phyloP scores from a whole-genome alignment of 805 yeast species.

The Saccharomyces jurei region DNA sequence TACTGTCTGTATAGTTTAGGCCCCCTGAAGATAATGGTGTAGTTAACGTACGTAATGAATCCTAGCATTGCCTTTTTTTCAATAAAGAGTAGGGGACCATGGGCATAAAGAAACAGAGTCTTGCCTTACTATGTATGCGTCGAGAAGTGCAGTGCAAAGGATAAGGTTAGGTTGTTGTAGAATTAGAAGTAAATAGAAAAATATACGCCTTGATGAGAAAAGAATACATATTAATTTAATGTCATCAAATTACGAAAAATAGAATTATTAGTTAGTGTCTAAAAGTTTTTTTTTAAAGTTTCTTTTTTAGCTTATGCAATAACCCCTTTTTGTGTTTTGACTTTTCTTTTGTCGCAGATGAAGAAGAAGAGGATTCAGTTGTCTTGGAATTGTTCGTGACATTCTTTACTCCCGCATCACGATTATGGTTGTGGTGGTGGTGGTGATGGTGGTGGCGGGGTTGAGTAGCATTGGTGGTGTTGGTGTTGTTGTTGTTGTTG shows the following conservation, averaged over 20 bases:
- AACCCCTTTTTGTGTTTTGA: slow-evolving; percentile 14
- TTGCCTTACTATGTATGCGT: not conserved
- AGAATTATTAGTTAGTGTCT: not conserved
- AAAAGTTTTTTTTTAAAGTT: slow-evolving; percentile 5
- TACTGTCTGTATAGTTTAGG: not conserved
- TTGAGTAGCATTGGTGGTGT: not conserved
- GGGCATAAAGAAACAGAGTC: not conserved
- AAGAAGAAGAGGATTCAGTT: slow-evolving; percentile 1
- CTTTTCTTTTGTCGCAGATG: slow-evolving; percentile 5
- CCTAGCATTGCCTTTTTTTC: not conserved
- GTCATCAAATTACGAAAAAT: not conserved
- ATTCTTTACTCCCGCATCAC: slow-evolving; percentile 2
- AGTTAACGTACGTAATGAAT: not conserved
- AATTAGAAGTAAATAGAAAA: not conserved
- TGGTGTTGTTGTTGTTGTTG: not conserved
- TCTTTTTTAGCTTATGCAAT: slow-evolving; percentile 17
- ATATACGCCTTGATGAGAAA: not conserved
- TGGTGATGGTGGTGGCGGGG: not conserved
- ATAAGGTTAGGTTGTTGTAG: not conserved
- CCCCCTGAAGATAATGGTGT: not conserved
- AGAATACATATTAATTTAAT: not conserved
- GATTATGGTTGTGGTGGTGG: slow-evolving; percentile 1
- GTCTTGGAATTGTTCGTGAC: slow-evolving; percentile 2
- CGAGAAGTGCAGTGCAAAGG: not conserved
- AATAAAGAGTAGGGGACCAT: not conserved